phyloP scores from a whole-genome alignment of 768 basidiomycete genomes.

The Lactifluus subvellereus region DNA sequence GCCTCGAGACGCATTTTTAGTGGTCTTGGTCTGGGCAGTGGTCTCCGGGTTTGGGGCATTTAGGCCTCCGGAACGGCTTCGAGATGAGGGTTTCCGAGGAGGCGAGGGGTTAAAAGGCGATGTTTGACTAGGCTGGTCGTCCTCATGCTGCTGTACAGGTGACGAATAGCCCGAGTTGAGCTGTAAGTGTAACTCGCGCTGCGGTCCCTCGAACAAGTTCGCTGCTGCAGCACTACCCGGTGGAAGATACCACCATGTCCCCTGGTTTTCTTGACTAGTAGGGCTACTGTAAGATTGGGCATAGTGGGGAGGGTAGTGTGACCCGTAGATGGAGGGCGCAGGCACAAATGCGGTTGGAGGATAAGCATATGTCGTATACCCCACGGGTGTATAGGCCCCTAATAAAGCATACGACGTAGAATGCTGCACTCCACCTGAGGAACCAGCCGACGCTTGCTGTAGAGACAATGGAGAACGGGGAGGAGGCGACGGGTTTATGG shows the following conservation, averaged over 20 bases:
- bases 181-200: conserved; percentile 32
- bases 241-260: conserved; percentile 51
- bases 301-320: conserved; percentile 37
- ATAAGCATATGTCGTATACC: conserved; percentile 36
- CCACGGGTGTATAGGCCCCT: conserved; percentile 26
- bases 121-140: conserved; percentile 1
- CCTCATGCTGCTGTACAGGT: background rate
- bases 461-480: conserved; percentile 22
- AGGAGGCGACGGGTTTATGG: conserved; percentile 26
- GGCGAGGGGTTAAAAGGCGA: conserved; percentile 1
- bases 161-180: conserved; percentile 33
- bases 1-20: conserved; percentile 5
- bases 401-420: conserved; percentile 24
- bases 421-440: conserved; percentile 15
- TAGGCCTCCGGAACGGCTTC: background rate
- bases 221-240: background rate
- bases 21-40: background rate
- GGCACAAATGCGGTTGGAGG: conserved; percentile 32
- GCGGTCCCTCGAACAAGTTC: conserved; percentile 29
- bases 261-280: conserved; percentile 38
- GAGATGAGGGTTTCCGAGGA: background rate
- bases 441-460: background rate
- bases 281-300: conserved; percentile 28
- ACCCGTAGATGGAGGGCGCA: conserved; percentile 34
- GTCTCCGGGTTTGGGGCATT: background rate